A percentile compares a stretch with the other conserved stretches of the same genome.
Conservation (phyloP, 257 asterid genomes). For the Lithospermum erythrorhizon region DNA sequence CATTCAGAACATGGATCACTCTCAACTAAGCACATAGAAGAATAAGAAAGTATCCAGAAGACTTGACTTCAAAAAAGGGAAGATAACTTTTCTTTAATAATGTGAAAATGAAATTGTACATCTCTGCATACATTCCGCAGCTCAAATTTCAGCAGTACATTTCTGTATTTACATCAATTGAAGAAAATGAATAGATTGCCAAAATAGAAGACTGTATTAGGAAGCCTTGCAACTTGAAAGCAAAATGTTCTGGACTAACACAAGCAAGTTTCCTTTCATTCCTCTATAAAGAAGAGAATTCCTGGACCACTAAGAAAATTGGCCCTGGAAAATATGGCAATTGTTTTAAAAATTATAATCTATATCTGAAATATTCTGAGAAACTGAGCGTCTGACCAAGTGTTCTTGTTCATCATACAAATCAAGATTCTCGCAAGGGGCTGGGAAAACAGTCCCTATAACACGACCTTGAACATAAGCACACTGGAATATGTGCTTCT, state of each 20-base stretch:
- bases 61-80: neutral
- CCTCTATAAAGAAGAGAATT: conserved; percentile 8
- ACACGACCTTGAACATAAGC: conserved; percentile 73
- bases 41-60: no score
- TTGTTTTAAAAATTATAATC: conserved; percentile 63
- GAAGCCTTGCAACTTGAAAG: conserved; percentile 1
- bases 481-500: conserved; percentile 84
- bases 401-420: conserved; percentile 59
- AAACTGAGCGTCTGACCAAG: conserved; percentile 36
- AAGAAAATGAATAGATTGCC: neutral
- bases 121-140: neutral
- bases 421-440: conserved; percentile 86
- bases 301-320: conserved; percentile 12
- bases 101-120: neutral
- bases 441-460: conserved; percentile 62
- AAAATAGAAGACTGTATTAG: neutral
- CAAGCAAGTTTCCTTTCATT: conserved; percentile 11
- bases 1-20: no score
- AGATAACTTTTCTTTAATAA: neutral
- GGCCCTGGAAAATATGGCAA: conserved; percentile 7
- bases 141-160: neutral
- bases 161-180: conserved; percentile 17
- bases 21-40: no score
- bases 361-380: conserved; percentile 62
- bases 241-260: conserved; percentile 3